These are phyloP conservation scores for Solanum medicagineum DNA, from an alignment of 257 asterid genomes.

Conservation along the genomic window DNA sequence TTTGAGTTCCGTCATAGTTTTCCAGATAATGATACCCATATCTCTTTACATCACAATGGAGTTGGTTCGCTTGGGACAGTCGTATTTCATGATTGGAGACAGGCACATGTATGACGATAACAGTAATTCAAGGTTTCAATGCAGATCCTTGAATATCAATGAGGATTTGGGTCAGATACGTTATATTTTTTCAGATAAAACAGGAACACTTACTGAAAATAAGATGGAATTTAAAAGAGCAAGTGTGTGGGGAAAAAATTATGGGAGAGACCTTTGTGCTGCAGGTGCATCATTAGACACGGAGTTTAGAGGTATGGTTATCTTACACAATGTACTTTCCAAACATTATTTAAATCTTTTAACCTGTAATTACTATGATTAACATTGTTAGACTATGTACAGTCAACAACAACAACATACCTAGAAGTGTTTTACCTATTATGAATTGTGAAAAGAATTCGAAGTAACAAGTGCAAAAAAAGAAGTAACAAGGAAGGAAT, in stretches of 20 bases:
- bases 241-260: conserved; percentile 71
- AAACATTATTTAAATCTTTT: not conserved
- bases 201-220: conserved; percentile 95
- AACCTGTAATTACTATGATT: not conserved
- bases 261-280: conserved; percentile 28
- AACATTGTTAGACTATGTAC: not conserved
- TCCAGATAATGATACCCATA: conserved; percentile 98
- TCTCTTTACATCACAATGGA: conserved; percentile 98
- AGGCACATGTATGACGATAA: conserved; percentile 63
- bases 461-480: not conserved
- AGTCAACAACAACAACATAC: not conserved
- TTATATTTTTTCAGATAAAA: conserved; percentile 85
- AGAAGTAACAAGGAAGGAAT: not conserved
- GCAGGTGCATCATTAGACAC: conserved; percentile 7
- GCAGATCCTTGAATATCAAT: conserved; percentile 96
- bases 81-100: conserved; percentile 97
- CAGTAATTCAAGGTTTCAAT: conserved; percentile 85
- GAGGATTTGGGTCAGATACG: conserved; percentile 98
- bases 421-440: not conserved
- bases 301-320: conserved; percentile 46
- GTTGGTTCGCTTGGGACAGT: conserved; percentile 95
- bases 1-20: conserved; percentile 89
- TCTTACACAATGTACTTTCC: not conserved
- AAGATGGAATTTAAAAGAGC: conserved; percentile 95
- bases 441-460: not conserved